Conservation (phyloP, 768 basidiomycete species). For the Xerocomus potaroensis region DNA sequence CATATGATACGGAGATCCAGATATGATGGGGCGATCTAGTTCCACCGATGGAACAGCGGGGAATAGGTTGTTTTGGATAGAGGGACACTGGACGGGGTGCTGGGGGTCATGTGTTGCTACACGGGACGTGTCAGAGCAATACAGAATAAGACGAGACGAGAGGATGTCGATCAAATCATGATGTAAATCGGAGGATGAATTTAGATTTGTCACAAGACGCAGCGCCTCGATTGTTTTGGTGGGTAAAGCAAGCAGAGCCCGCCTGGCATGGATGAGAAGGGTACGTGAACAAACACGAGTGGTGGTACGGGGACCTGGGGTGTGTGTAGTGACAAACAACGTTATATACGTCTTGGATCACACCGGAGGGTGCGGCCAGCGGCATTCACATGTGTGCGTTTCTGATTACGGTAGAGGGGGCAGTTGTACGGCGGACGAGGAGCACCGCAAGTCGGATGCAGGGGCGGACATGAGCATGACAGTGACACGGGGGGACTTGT, state of each 20-base stretch:
- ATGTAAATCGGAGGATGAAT: slow-evolving; percentile 21
- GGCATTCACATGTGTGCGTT: slow-evolving; percentile 35
- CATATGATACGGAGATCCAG: slow-evolving; percentile 2
- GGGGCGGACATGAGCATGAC: slow-evolving; percentile 25
- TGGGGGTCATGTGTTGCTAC: slow-evolving; percentile 21
- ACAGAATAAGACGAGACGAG: slow-evolving; percentile 7
- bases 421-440: slow-evolving; percentile 29
- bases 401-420: slow-evolving; percentile 31
- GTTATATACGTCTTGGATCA: slow-evolving; percentile 29
- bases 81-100: slow-evolving; percentile 6
- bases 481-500: slow-evolving; percentile 26
- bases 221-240: slow-evolving; percentile 11
- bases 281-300: slow-evolving; percentile 34
- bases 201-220: slow-evolving; percentile 24
- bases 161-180: slow-evolving; percentile 22
- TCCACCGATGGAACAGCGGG: slow-evolving; percentile 7
- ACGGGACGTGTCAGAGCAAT: slow-evolving; percentile 23
- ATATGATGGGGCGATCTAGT: slow-evolving; percentile 3
- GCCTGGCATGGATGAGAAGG: too few relatives aligned
- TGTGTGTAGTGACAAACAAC: slow-evolving; percentile 33
- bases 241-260: too few relatives aligned
- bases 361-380: slow-evolving; percentile 25
- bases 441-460: slow-evolving; percentile 19
- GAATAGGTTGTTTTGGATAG: not conserved
- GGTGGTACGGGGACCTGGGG: slow-evolving; percentile 34